phyloP scores from a whole-genome alignment of 257 asterid genomes.

The Prunella vulgaris region DNA sequence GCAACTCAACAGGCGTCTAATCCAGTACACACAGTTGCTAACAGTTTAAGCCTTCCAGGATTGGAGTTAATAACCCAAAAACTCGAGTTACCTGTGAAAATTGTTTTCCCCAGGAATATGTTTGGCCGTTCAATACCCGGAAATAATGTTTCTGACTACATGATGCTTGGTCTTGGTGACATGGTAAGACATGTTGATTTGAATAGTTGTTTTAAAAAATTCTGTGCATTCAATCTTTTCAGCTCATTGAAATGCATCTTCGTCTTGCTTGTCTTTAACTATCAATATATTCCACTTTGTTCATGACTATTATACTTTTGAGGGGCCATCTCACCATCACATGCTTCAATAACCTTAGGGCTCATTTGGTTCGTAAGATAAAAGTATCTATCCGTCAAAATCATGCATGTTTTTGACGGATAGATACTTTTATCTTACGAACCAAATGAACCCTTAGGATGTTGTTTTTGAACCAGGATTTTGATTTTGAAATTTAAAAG shows the following conservation, averaged over 20 bases:
- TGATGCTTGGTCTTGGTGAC: constrained; percentile 97
- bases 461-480: no score
- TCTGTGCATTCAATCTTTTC: background rate
- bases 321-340: background rate
- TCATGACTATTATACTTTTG: background rate
- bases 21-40: constrained; percentile 86
- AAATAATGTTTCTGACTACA: constrained; percentile 55
- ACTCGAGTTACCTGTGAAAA: constrained; percentile 93
- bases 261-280: background rate
- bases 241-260: background rate
- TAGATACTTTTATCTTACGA: no score
- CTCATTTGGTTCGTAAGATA: no score
- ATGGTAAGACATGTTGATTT: constrained; percentile 50
- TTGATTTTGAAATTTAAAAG: no score
- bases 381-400: no score
- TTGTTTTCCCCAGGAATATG: constrained; percentile 87
- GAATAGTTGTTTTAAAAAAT: background rate
- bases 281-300: background rate
- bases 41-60: constrained; percentile 93
- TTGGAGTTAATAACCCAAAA: constrained; percentile 73
- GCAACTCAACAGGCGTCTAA: constrained; percentile 93
- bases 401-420: no score
- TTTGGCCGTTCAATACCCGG: constrained; percentile 74
- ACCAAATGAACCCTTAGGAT: no score
- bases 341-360: background rate